Evolutionary conservation across 805 yeast genomes (phyloP).

Genomic region (Starmerella khaoyaiensis): DNA sequence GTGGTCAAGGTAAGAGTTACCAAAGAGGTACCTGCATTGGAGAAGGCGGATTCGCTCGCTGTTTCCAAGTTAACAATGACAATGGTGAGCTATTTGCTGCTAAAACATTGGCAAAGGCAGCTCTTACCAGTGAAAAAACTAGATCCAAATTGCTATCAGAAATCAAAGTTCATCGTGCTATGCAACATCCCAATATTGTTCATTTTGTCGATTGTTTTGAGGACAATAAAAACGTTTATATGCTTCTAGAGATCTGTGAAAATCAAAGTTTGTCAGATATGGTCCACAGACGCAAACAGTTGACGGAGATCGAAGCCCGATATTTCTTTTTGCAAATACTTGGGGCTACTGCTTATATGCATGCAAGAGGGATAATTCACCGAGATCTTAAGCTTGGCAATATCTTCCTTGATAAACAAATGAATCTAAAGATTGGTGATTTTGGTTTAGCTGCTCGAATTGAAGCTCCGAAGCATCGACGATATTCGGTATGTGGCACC

Average conservation of each 20-base stretch:
- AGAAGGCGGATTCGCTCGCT: slow-evolving; percentile 98
- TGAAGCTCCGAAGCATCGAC: slow-evolving; percentile 55
- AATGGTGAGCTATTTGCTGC: slow-evolving; percentile 81
- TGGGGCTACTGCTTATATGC: slow-evolving; percentile 90
- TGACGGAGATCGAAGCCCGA: slow-evolving; percentile 86
- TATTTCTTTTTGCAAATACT: slow-evolving; percentile 80
- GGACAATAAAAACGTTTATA: slow-evolving; percentile 88
- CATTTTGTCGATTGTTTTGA: slow-evolving; percentile 93
- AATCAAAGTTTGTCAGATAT: slow-evolving; percentile 91
- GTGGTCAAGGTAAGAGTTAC: slow-evolving; percentile 75
- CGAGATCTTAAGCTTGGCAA: slow-evolving; percentile 93
- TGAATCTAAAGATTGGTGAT: slow-evolving; percentile 94
- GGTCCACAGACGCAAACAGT: slow-evolving; percentile 66
- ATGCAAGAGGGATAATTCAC: slow-evolving; percentile 81
- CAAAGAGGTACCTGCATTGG: slow-evolving; percentile 85
- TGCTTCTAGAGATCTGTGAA: slow-evolving; percentile 85
- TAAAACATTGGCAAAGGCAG: slow-evolving; percentile 92
- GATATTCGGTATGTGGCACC: slow-evolving; percentile 94
- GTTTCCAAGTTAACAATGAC: slow-evolving; percentile 91
- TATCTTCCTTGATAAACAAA: slow-evolving; percentile 82
- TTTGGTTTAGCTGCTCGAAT: slow-evolving; percentile 97
- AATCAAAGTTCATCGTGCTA: slow-evolving; percentile 83
- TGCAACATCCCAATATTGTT: slow-evolving; percentile 81
- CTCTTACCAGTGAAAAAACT: slow-evolving; percentile 82
- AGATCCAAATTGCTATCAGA: slow-evolving; percentile 68